phyloP scores from a whole-genome alignment of 1,284 basidiomycete genomes.

The Chalciporus sp. region DNA sequence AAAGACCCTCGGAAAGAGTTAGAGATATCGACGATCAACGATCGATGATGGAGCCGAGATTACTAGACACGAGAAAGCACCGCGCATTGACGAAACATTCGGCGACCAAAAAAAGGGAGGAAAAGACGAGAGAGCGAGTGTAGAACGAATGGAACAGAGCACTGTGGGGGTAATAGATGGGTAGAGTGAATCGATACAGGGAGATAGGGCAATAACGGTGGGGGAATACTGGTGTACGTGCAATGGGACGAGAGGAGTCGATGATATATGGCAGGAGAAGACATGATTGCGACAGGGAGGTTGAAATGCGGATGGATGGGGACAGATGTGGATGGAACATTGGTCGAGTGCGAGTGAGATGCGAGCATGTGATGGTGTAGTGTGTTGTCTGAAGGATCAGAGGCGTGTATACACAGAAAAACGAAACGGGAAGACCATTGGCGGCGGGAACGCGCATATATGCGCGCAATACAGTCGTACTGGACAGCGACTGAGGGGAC shows the following conservation, averaged over 20 bases:
- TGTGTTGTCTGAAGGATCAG: slow-evolving; percentile 12
- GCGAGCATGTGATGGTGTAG: slow-evolving; percentile 28
- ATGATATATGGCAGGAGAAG: slow-evolving; percentile 1
- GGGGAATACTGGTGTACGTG: slow-evolving; percentile 31
- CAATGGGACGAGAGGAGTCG: background rate
- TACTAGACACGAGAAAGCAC: background rate
- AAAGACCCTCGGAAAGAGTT: background rate
- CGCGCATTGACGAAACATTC: background rate
- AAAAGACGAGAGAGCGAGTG: background rate
- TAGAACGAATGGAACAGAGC: slow-evolving; percentile 25
- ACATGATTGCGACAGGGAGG: slow-evolving; percentile 19
- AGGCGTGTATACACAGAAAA: slow-evolving; percentile 1
- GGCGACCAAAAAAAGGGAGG: background rate
- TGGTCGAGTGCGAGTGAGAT: slow-evolving; percentile 21
- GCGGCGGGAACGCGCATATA: slow-evolving; percentile 2
- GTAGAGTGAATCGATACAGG: slow-evolving; percentile 29
- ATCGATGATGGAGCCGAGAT: background rate
- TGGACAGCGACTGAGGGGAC: background rate
- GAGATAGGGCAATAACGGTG: slow-evolving; percentile 29
- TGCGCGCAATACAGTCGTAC: slow-evolving; percentile 6
- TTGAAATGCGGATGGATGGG: slow-evolving; percentile 20
- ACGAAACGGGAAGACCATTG: background rate
- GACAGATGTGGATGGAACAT: slow-evolving; percentile 26
- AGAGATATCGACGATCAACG: background rate
- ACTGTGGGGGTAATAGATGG: slow-evolving; percentile 19